These are phyloP conservation scores for Parachaetomium inaequale DNA, from an alignment of 495 filamentous ascomycete species.

Conservation along the genomic window DNA sequence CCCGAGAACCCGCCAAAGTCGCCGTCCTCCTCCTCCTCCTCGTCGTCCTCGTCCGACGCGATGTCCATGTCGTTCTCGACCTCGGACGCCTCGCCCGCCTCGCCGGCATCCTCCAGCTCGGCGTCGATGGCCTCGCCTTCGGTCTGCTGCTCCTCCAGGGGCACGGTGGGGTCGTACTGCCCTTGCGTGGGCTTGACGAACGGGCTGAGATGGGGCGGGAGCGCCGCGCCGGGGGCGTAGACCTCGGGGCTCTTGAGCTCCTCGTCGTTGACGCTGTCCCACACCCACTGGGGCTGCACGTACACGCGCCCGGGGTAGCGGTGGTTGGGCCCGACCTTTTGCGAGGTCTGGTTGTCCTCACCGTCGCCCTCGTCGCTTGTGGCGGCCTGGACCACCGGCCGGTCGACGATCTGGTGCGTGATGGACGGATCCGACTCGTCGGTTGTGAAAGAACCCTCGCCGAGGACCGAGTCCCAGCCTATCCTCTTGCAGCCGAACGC, in stretches of 20 bases:
- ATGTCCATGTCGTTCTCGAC: constrained; percentile 45
- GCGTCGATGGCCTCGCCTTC: constrained; percentile 72
- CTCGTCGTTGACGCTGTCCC: constrained; percentile 90
- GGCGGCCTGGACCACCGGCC: constrained; percentile 63
- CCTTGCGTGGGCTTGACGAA: constrained; percentile 86
- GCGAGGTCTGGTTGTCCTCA: constrained; percentile 54
- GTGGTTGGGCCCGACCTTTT: constrained; percentile 51
- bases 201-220: constrained; percentile 92
- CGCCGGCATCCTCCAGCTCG: constrained; percentile 53
- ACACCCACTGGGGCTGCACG: constrained; percentile 96
- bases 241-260: constrained; percentile 81
- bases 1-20: constrained; percentile 45
- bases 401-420: constrained; percentile 94
- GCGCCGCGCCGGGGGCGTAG: constrained; percentile 81
- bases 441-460: constrained; percentile 86
- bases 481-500: constrained; percentile 95
- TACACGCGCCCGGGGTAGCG: constrained; percentile 87
- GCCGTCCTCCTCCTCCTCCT: constrained; percentile 39
- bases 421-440: constrained; percentile 82
- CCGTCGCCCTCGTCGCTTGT: constrained; percentile 55
- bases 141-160: constrained; percentile 74
- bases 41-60: constrained; percentile 42
- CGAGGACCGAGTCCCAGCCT: constrained; percentile 85
- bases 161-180: constrained; percentile 81
- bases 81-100: constrained; percentile 38